Evolutionary conservation across 352 stramenopile genomes (phyloP).

Genomic region (Globisporangium spiculum): DNA sequence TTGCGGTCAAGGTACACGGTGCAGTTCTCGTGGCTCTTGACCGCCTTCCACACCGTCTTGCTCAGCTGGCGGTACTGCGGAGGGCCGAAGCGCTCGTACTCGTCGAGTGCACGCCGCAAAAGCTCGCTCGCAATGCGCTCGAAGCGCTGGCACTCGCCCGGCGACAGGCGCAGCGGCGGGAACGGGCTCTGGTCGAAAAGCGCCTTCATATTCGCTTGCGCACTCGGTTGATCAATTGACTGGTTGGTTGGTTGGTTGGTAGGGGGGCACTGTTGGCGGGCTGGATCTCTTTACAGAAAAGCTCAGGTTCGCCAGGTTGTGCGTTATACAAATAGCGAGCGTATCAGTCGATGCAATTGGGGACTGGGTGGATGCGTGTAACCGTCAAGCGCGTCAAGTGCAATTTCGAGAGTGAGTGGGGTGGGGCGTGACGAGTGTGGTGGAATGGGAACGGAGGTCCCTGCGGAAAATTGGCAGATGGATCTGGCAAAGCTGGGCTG

Average conservation of each 20-base stretch:
- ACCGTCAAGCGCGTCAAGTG: neutral
- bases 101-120: conserved; percentile 23
- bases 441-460: neutral
- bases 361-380: neutral
- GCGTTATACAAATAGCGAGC: neutral
- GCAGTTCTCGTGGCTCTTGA: conserved; percentile 19
- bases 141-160: conserved; percentile 17
- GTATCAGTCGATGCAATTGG: neutral
- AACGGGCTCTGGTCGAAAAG: conserved; percentile 21
- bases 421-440: neutral
- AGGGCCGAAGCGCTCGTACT: conserved; percentile 24
- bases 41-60: conserved; percentile 15
- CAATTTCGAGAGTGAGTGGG: neutral
- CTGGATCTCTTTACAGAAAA: neutral
- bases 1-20: conserved; percentile 14
- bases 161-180: conserved; percentile 19
- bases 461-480: neutral
- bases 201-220: conserved; percentile 6
- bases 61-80: conserved; percentile 10
- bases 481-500: neutral
- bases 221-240: too few species aligned
- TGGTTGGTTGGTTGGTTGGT: neutral
- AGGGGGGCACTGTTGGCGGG: neutral
- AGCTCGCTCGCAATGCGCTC: conserved; percentile 24
- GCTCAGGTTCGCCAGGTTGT: neutral